phyloP scores from a whole-genome alignment of 495 filamentous ascomycete species.

The Daldinia grandis region DNA sequence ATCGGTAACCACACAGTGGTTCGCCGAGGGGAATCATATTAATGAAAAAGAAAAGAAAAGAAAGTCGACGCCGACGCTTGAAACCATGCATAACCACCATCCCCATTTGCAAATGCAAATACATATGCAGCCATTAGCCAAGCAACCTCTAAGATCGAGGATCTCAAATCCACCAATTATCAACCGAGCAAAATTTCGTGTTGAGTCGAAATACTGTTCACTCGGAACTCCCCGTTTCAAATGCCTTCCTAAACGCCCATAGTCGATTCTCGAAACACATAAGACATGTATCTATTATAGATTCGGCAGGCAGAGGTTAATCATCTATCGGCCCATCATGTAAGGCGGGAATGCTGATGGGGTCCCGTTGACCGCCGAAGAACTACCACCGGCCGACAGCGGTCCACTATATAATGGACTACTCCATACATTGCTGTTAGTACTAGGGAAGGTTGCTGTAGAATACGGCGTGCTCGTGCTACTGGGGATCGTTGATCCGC shows the following conservation, averaged over 20 bases:
- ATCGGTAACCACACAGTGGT: conserved; percentile 38
- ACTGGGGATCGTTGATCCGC: conserved; percentile 27
- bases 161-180: conserved; percentile 27
- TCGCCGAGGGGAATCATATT: conserved; percentile 38
- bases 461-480: conserved; percentile 28
- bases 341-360: conserved; percentile 35
- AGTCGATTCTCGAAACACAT: conserved; percentile 27
- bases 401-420: conserved; percentile 37
- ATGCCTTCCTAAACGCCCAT: conserved; percentile 39
- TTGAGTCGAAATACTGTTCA: conserved; percentile 12
- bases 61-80: conserved; percentile 46
- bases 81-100: conserved; percentile 43
- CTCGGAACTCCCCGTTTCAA: conserved; percentile 24
- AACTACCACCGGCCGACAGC: conserved; percentile 33
- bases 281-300: conserved; percentile 22
- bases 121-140: conserved; percentile 47
- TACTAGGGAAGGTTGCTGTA: conserved; percentile 17
- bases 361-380: conserved; percentile 33
- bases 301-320: conserved; percentile 11
- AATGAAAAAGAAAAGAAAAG: conserved; percentile 35
- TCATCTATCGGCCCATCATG: conserved; percentile 41
- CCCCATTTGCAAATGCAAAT: conserved; percentile 45
- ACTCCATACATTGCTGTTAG: conserved; percentile 37
- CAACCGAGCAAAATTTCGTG: conserved; percentile 12
- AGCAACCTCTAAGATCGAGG: conserved; percentile 31